A percentile compares a stretch with the other conserved stretches of the same genome.
These are phyloP conservation scores for Talaromyces piceae DNA, from an alignment of 2,329 filamentous ascomycete species.

Conservation along the genomic window DNA sequence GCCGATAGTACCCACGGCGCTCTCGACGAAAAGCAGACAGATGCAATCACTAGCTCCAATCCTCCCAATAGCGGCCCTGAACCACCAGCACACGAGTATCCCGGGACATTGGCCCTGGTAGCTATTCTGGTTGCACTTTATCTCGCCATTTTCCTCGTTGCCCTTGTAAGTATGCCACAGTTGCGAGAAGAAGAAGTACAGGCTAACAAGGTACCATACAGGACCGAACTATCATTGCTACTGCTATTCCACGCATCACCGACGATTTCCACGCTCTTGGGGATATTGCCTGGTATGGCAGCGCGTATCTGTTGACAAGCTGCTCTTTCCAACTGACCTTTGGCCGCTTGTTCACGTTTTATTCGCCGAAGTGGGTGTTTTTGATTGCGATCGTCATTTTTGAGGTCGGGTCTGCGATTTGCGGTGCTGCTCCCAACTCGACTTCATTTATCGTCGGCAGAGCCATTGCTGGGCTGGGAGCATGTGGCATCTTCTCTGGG, in stretches of 20 bases:
- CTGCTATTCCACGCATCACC: constrained; percentile 18
- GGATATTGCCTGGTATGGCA: constrained; percentile 32
- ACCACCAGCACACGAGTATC: constrained; percentile 7
- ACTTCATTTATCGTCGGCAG: constrained; percentile 25
- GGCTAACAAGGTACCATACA: neutral
- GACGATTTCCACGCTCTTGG: constrained; percentile 30
- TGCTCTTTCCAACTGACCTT: constrained; percentile 27
- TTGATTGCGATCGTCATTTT: constrained; percentile 35
- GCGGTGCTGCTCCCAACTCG: constrained; percentile 27
- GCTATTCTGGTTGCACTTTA: constrained; percentile 14
- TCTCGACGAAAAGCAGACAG: neutral
- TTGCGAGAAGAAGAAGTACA: neutral
- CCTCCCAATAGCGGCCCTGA: neutral
- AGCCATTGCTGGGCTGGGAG: constrained; percentile 26
- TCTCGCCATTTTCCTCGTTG: constrained; percentile 21
- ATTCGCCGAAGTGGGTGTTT: constrained; percentile 37
- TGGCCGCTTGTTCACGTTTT: constrained; percentile 42
- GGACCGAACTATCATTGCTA: constrained; percentile 17
- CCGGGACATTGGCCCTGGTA: constrained; percentile 3
- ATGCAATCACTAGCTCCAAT: neutral
- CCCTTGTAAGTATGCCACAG: constrained; percentile 15
- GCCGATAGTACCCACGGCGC: neutral
- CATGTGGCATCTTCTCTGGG: constrained; percentile 19
- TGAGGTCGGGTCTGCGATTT: constrained; percentile 39
- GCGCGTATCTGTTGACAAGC: constrained; percentile 37